These are phyloP conservation scores for Phoma sp. DNA, from an alignment of 2,329 filamentous ascomycete genomes.

Conservation along the genomic window DNA sequence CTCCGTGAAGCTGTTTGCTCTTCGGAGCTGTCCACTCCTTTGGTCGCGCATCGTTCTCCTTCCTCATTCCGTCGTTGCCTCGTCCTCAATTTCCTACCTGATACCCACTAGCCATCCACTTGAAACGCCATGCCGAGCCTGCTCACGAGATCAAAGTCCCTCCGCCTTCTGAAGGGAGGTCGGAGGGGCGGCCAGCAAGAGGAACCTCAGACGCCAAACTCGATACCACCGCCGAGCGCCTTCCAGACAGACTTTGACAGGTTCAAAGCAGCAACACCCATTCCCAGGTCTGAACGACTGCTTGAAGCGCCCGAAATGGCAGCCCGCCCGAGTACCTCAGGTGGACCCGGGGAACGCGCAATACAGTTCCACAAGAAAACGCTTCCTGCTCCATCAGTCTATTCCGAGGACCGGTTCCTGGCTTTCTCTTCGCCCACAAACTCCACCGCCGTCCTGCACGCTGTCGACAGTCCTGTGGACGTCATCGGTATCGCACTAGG, in stretches of 20 bases:
- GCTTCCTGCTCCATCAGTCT: slow-evolving; percentile 31
- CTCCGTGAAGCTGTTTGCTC: slow-evolving; percentile 39
- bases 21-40: slow-evolving; percentile 52
- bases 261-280: slow-evolving; percentile 40
- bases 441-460: slow-evolving; percentile 40
- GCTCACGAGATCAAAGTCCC: slow-evolving; percentile 47
- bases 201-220: slow-evolving; percentile 18
- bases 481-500: slow-evolving; percentile 50
- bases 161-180: slow-evolving; percentile 43
- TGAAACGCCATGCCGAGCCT: slow-evolving; percentile 49
- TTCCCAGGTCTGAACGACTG: slow-evolving; percentile 31
- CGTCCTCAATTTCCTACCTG: slow-evolving; percentile 31
- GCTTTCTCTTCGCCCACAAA: slow-evolving; percentile 38
- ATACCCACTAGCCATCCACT: slow-evolving; percentile 42
- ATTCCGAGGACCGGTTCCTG: slow-evolving; percentile 34
- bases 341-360: slow-evolving; percentile 42
- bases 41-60: slow-evolving; percentile 22
- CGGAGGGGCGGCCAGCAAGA: slow-evolving; percentile 43
- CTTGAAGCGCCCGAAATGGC: slow-evolving; percentile 40
- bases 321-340: slow-evolving; percentile 45
- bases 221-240: slow-evolving; percentile 32
- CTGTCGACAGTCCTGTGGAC: slow-evolving; percentile 38
- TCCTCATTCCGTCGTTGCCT: slow-evolving; percentile 30
- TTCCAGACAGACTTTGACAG: slow-evolving; percentile 38
- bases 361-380: slow-evolving; percentile 47